phyloP scores from a whole-genome alignment of 2,329 filamentous ascomycete species.

The Xylariaceae sp. region DNA sequence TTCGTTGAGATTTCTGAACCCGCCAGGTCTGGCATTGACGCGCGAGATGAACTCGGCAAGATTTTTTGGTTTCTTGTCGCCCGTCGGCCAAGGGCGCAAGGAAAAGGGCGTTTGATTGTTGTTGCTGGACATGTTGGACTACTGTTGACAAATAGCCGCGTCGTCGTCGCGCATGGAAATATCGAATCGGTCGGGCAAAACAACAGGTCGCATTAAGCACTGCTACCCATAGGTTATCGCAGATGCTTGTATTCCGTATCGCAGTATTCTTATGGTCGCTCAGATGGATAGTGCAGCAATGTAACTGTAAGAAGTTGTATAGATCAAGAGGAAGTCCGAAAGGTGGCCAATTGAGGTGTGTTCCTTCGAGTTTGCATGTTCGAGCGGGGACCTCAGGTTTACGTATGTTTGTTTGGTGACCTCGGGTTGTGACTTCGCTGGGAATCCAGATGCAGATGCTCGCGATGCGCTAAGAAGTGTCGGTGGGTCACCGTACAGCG shows the following conservation, averaged over 20 bases:
- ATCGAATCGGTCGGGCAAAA: background rate
- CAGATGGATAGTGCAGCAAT: background rate
- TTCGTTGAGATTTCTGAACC: conserved; percentile 76
- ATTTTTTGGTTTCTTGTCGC: conserved; percentile 52
- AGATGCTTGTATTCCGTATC: background rate
- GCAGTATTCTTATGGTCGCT: background rate
- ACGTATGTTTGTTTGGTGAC: no score
- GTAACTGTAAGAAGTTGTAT: background rate
- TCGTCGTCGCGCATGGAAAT: background rate
- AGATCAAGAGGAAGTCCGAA: background rate
- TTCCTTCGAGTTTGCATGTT: no score
- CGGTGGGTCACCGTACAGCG: background rate
- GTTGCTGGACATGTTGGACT: conserved; percentile 22
- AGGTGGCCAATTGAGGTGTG: background rate
- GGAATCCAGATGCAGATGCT: background rate
- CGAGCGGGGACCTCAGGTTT: no score
- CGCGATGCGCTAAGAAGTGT: background rate
- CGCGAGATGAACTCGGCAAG: conserved; percentile 73
- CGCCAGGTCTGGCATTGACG: conserved; percentile 71
- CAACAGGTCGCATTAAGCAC: background rate
- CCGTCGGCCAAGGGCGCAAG: conserved; percentile 58
- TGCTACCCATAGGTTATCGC: no score
- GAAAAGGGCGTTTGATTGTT: conserved; percentile 43
- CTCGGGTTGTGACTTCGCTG: no score
- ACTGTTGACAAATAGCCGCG: background rate